phyloP scores from a whole-genome alignment of 2,329 filamentous ascomycete genomes.

The Penicillium italicum region DNA sequence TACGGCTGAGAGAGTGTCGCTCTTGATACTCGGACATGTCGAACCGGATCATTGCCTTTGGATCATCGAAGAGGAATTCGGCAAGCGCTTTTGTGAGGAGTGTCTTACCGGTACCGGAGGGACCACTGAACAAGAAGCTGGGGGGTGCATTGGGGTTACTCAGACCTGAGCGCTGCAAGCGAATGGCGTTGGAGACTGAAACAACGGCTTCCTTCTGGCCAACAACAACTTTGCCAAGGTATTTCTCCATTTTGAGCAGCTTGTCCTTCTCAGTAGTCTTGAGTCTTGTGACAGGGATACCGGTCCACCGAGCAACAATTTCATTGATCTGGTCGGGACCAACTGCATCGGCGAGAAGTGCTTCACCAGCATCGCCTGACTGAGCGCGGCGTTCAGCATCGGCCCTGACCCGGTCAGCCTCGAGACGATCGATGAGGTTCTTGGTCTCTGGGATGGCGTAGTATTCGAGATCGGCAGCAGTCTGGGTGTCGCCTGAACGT shows the following conservation, averaged over 20 bases:
- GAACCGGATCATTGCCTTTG: constrained; percentile 97
- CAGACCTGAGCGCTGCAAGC: constrained; percentile 89
- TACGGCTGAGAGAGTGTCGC: constrained; percentile 86
- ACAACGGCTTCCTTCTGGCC: constrained; percentile 91
- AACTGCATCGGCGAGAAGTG: constrained; percentile 87
- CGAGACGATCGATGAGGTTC: constrained; percentile 71
- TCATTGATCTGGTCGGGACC: constrained; percentile 98
- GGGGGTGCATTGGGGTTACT: constrained; percentile 95
- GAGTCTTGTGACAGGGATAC: constrained; percentile 90
- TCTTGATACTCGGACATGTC: constrained; percentile 99
- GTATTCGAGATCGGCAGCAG: constrained; percentile 91
- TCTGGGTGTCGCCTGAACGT: constrained; percentile 76
- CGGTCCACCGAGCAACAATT: constrained; percentile 96
- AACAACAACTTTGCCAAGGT: constrained; percentile 77
- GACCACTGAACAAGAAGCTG: constrained; percentile 97
- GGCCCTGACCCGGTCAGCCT: constrained; percentile 72
- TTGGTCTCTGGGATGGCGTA: constrained; percentile 95
- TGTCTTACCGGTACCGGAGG: constrained; percentile 97
- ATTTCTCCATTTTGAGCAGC: constrained; percentile 93
- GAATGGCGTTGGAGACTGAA: constrained; percentile 92
- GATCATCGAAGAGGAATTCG: constrained; percentile 95
- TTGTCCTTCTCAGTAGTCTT: constrained; percentile 98
- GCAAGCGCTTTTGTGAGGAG: constrained; percentile 93
- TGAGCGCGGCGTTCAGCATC: constrained; percentile 62
- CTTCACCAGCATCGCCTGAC: constrained; percentile 59